phyloP scores from a whole-genome alignment of 2,329 filamentous ascomycete genomes.

The Cordyceps farinosa region DNA sequence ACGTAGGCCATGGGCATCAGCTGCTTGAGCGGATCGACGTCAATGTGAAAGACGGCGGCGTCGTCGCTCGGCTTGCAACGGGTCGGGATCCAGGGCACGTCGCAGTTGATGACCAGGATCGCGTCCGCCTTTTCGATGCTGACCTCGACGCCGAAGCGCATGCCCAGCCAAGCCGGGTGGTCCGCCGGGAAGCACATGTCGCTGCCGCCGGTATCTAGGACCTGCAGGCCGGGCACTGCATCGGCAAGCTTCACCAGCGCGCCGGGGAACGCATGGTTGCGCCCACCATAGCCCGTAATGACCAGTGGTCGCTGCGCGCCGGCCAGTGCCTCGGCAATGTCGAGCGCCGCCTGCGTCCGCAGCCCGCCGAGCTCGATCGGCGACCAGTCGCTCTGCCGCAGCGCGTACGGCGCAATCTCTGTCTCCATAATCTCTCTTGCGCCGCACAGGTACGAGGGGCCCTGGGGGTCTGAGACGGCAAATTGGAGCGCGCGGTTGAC shows the following conservation, averaged over 20 bases:
- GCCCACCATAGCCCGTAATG: constrained; percentile 67
- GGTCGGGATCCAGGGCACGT: constrained; percentile 92
- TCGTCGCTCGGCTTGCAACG: constrained; percentile 54
- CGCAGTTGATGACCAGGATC: constrained; percentile 82
- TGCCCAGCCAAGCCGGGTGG: constrained; percentile 64
- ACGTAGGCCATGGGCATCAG: constrained; percentile 74
- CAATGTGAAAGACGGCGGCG: constrained; percentile 59
- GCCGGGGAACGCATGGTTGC: constrained; percentile 60
- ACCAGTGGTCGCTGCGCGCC: constrained; percentile 64
- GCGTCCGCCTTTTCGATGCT: constrained; percentile 74
- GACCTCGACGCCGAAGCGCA: constrained; percentile 71
- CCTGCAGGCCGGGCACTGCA: constrained; percentile 63
- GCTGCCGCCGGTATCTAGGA: constrained; percentile 72
- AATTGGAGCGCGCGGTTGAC: constrained; percentile 83
- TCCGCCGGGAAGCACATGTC: constrained; percentile 78
- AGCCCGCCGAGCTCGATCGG: constrained; percentile 64
- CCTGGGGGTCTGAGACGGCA: constrained; percentile 70
- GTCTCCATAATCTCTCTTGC: constrained; percentile 83
- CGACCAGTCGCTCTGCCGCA: constrained; percentile 68
- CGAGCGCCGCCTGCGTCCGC: constrained; percentile 47
- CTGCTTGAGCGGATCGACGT: constrained; percentile 64
- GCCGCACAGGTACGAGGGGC: constrained; percentile 75
- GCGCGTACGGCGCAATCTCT: constrained; percentile 68
- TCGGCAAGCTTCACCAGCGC: constrained; percentile 66
- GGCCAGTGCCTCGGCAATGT: constrained; percentile 61